Percentiles rank a stretch among this genome's conserved stretches.
Evolutionary conservation across 2,329 filamentous ascomycete species (phyloP).

Genomic region (Lachnellula willkommii): DNA sequence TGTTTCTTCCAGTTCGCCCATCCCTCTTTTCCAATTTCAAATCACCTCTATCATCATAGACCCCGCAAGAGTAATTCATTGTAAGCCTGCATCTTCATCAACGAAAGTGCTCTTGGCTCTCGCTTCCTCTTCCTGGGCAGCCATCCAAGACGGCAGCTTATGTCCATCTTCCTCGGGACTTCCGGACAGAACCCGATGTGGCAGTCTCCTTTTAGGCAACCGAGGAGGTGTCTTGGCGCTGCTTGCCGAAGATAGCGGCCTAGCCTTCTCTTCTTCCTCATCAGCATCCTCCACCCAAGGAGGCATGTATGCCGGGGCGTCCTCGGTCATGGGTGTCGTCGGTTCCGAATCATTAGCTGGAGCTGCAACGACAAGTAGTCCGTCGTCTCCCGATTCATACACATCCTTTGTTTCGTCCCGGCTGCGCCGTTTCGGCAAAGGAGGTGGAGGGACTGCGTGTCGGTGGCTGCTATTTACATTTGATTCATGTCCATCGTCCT

Average conservation of each 20-base stretch:
- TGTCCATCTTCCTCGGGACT: conserved; percentile 31
- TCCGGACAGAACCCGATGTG: conserved; percentile 22
- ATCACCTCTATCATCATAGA: background rate
- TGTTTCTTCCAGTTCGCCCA: background rate
- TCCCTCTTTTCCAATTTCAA: background rate
- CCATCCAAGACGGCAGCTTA: conserved; percentile 29
- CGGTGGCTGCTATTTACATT: conserved; percentile 13
- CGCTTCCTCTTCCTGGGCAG: conserved; percentile 33
- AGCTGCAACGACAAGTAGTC: conserved; percentile 59
- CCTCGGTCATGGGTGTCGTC: conserved; percentile 43
- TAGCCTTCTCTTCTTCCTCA: conserved; percentile 21
- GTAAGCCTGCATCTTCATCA: conserved; percentile 26
- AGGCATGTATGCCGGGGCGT: conserved; percentile 26
- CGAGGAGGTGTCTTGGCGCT: conserved; percentile 15
- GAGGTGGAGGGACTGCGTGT: conserved; percentile 39
- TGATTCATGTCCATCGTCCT: conserved; percentile 29
- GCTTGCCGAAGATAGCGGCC: background rate
- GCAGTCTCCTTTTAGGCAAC: conserved; percentile 22
- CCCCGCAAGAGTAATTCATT: background rate
- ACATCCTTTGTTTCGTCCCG: conserved; percentile 33
- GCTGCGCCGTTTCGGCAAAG: conserved; percentile 38
- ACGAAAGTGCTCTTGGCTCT: conserved; percentile 30
- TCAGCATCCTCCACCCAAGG: conserved; percentile 35
- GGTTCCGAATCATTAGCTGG: conserved; percentile 60
- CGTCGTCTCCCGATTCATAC: conserved; percentile 41